Evolutionary conservation across 139 green algal genomes (phyloP).

Genomic region (Pseudopediastrum boryanum): DNA sequence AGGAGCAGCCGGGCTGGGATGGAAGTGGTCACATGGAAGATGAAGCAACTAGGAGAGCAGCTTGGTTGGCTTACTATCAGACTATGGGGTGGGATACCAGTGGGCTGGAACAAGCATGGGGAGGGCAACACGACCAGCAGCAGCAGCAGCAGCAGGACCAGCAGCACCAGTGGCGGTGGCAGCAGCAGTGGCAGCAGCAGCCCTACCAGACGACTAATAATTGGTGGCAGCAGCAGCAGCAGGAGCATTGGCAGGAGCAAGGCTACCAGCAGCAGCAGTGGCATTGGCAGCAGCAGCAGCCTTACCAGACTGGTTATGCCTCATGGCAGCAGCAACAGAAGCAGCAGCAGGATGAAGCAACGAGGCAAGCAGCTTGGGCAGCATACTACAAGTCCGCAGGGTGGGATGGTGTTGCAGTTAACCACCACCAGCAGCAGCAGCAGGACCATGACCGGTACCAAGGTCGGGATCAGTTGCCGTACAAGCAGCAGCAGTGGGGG

Average conservation of each 20-base stretch:
- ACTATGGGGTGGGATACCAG: background rate
- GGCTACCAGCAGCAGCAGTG: background rate
- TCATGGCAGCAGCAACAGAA: constrained; percentile 7
- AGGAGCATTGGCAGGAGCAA: background rate
- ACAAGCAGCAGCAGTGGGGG: background rate
- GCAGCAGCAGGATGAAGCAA: background rate
- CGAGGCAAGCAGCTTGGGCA: background rate
- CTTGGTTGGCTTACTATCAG: background rate
- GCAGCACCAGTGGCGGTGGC: background rate
- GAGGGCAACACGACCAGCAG: background rate
- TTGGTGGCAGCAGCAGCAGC: constrained; percentile 15
- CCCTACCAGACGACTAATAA: no score
- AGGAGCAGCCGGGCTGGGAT: background rate
- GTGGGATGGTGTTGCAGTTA: background rate
- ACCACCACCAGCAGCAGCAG: constrained; percentile 5
- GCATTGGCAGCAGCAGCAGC: background rate
- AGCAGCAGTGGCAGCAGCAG: constrained; percentile 19
- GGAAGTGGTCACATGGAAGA: background rate
- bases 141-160: background rate
- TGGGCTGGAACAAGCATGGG: no score
- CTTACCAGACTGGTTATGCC: background rate
- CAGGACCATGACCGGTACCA: background rate
- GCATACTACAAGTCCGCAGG: no score
- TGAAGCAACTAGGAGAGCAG: constrained; percentile 2
- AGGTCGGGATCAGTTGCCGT: background rate